Evolutionary conservation across 2,329 filamentous ascomycete species (phyloP), one percentile per base, ranked within the genome.

Genomic region (Neonectria hederae): DNA sequence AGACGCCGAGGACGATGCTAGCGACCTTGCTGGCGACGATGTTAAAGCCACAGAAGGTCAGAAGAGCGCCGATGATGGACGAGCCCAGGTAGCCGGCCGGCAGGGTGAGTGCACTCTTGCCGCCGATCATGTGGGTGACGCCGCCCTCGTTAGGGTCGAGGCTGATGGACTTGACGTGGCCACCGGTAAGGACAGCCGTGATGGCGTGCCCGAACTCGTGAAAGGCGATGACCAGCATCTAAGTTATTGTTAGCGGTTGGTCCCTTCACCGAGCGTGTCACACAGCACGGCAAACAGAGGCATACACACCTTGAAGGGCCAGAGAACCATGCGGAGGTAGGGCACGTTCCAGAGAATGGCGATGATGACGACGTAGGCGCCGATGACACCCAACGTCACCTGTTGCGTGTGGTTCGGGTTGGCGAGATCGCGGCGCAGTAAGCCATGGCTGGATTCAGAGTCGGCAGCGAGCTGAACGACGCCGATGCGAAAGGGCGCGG

Each of bases 211-310:
- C 88, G 74, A 94, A 89, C 70, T 94, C 92, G 79, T 94, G 92
- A 77, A 94, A 94, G 40, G 92, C 92, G 68, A 94, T 94, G 55
- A 92, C 90, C 21, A 94, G 85, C 91, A 94, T 93, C 89, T 91
- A 38, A 26, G 6, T 30, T n/a, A 38, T 63, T 38, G 46, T 69
- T 24, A 70, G 57, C 59, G 65, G 38, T 48, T 8, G 30, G 43
- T 38, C 24, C 22, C n/a, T 45, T 57, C 19, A 17, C 26, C 26
- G 24, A 38, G 17, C 22, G 35, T 48, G 51, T 59, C 40, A 40
- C 49, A 48, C n/a, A 13, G 14, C 26, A 40, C n/a, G 22, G 26
- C 28, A 35, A 11, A 58, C 21, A 49, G 38, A 21, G 4, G n/a
- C 19, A 4, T 17, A 65, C 76, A 68, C 76, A 91, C 89, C 81